These are phyloP conservation scores for Chenopodium formosanum DNA, from an alignment of 148 eudicot genomes.

Conservation along the genomic window DNA sequence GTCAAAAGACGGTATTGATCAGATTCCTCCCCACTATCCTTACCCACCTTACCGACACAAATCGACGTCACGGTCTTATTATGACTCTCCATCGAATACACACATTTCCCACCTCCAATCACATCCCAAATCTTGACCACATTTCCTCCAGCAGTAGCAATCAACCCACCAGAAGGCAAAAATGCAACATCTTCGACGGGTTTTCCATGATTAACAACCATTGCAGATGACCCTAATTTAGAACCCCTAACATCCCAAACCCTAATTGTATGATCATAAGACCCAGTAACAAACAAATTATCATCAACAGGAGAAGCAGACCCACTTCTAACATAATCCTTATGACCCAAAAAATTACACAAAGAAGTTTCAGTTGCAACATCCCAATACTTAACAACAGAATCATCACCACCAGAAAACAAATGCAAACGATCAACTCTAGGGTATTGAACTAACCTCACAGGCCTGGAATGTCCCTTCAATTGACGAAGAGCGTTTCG, in stretches of 20 bases:
- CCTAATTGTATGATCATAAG: conserved; percentile 75
- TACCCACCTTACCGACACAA: conserved; percentile 72
- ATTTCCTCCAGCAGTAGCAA: conserved; percentile 86
- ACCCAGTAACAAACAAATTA: conserved; percentile 69
- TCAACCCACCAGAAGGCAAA: conserved; percentile 74
- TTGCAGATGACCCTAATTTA: conserved; percentile 29
- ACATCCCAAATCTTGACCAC: conserved; percentile 92
- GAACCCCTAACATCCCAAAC: conserved; percentile 86
- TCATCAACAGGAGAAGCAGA: conserved; percentile 65
- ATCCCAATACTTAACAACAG: conserved; percentile 83
- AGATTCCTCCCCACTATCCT: conserved; percentile 48
- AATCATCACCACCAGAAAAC: conserved; percentile 69
- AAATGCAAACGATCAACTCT: conserved; percentile 56
- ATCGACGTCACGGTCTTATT: conserved; percentile 86
- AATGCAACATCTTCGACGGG: conserved; percentile 78
- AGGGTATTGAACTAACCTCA: conserved; percentile 59
- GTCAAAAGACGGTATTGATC: conserved; percentile 68
- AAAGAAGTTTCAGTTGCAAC: conserved; percentile 47
- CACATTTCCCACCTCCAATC: conserved; percentile 81
- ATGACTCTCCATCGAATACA: conserved; percentile 74
- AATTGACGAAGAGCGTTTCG: conserved; percentile 50
- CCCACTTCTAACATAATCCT: conserved; percentile 79
- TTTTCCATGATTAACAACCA: conserved; percentile 72
- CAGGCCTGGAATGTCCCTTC: conserved; percentile 57
- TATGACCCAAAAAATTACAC: conserved; percentile 55